These are phyloP conservation scores for Vitis rupestris DNA, from an alignment of 164 flowering plant genomes.

Conservation along the genomic window DNA sequence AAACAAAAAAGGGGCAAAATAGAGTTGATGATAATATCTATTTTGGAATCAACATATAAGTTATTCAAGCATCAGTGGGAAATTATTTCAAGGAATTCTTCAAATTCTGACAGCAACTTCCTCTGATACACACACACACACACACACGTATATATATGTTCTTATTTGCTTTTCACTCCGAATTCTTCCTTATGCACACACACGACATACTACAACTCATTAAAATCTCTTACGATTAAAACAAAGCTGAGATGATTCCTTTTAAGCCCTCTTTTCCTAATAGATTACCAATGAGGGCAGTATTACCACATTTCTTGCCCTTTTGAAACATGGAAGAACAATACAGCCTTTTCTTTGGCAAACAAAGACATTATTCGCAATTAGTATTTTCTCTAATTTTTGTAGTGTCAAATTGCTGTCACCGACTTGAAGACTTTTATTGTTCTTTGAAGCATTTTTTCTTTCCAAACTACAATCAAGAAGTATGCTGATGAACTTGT, in stretches of 20 bases:
- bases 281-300: background rate
- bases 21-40: too few relatives aligned
- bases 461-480: background rate
- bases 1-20: too few relatives aligned
- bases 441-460: constrained; percentile 4
- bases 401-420: background rate
- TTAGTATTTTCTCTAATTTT: background rate
- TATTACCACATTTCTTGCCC: background rate
- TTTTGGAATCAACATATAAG: too few relatives aligned
- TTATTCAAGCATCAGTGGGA: too few relatives aligned
- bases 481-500: background rate
- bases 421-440: background rate
- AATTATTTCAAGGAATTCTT: too few relatives aligned
- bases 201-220: too few relatives aligned
- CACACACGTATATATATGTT: background rate
- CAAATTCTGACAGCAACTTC: too few relatives aligned
- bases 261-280: background rate
- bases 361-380: background rate
- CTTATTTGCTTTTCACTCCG: background rate
- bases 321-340: background rate
- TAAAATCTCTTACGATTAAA: too few relatives aligned
- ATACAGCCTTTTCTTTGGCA: background rate
- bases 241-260: background rate
- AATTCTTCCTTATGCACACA: background rate
- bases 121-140: background rate